Percentiles rank a stretch among this genome's conserved stretches.
These are phyloP conservation scores for Lactuca saligna DNA, from an alignment of 129 eudicot genomes.

Conservation along the genomic window DNA sequence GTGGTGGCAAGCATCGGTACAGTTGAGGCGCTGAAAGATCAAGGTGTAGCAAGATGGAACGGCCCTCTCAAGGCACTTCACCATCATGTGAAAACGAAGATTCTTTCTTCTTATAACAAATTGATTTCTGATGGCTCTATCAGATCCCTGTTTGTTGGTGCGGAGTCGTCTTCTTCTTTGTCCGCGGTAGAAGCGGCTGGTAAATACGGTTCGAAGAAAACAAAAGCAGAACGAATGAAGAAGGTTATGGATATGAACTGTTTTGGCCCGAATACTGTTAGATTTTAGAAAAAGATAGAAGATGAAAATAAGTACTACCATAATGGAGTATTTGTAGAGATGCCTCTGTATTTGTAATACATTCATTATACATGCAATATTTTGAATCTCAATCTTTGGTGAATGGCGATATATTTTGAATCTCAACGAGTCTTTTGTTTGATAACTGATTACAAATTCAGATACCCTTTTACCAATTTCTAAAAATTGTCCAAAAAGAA, in stretches of 20 bases:
- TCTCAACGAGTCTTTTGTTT: too few relatives aligned
- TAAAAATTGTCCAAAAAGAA: background rate
- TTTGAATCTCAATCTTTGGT: conserved; percentile 2
- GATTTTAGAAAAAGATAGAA: conserved; percentile 31
- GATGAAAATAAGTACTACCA: background rate
- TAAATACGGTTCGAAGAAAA: conserved; percentile 20
- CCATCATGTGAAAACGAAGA: conserved; percentile 41
- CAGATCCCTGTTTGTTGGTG: conserved; percentile 13
- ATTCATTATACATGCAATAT: conserved; percentile 10
- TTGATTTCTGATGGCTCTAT: conserved; percentile 20
- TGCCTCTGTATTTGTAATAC: conserved; percentile 17
- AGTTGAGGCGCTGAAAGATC: conserved; percentile 72
- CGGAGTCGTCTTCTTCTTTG: conserved; percentile 7
- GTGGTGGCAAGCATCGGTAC: conserved; percentile 66
- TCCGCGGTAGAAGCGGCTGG: background rate
- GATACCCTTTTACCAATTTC: background rate
- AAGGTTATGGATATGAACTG: conserved; percentile 59
- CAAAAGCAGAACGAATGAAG: conserved; percentile 41
- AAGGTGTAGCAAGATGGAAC: conserved; percentile 60
- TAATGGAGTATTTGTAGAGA: background rate
- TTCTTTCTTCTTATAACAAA: conserved; percentile 26
- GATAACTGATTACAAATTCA: too few relatives aligned
- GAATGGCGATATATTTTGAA: background rate
- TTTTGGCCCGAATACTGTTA: conserved; percentile 61
- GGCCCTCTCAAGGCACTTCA: conserved; percentile 46